Base-by-base conservation (phyloP, 805 yeast species). In the Myxozyma kluyveri region DNA sequence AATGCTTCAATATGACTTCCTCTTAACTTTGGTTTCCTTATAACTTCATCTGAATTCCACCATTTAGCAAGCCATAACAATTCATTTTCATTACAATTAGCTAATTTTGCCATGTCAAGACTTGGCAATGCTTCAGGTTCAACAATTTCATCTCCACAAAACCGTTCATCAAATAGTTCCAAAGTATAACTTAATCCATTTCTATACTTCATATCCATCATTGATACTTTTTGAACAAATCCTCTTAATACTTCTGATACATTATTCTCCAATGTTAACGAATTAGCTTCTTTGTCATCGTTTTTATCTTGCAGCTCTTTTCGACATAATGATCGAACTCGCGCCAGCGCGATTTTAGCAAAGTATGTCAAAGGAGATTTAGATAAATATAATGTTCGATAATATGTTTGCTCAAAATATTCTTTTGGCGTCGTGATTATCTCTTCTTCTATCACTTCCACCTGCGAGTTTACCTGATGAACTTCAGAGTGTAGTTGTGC, bases 311-410 rank as follows among this genome's bases (percentile, higher is more conserved):
- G n/a, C n/a, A n/a, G n/a, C n/a, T n/a, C n/a, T n/a, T n/a, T n/a
- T n/a, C n/a, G n/a, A n/a, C n/a, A n/a, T n/a, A n/a, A n/a, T n/a
- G n/a, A n/a, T n/a, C 72, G 58, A 3, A 69, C 60, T 17, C 68
- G 54, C 5, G 70, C 52, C 39, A 71, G 62, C 4, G 69, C 64
- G n/a, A 68, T 63, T 48, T 72, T 72, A 17, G 68, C 72, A 54
- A 72, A 72, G 41, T 64, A 61, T 4, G 64, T 60, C 31, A 72
- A 50, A 2, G 75, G 68, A 4, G 65, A 47, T 26, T 45, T 56
- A 14, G 57, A 57, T 9, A 45, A 35, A 29, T 59, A 59, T 10
- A 59, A 50, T 7, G 59, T 41, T n/a, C 59, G 56, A 32, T 39
- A 59, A 39, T 59, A 59, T 14, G 49, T 35, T 18, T 49, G 46